Evolutionary conservation across 441 rosid species (phyloP), one percentile per base, ranked within the genome.

Genomic region (Eutrema salsugineum): DNA sequence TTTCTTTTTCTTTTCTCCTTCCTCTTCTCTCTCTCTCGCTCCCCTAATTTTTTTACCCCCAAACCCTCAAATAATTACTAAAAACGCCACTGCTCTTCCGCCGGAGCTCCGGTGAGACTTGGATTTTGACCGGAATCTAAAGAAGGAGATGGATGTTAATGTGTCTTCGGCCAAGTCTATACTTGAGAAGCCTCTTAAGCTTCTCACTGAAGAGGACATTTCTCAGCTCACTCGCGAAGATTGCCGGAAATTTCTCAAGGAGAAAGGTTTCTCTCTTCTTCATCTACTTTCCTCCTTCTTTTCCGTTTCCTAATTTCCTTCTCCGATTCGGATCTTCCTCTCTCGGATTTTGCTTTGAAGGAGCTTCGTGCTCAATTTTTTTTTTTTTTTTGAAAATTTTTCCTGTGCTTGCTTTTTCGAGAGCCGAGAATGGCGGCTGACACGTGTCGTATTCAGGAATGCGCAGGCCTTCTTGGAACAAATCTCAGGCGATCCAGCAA

Each of bases 401-500:
- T 22, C 36, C 39, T 15, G 24, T 39, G 2, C 7, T 33, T 69
- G 6, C 1, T 15, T n/a, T n/a, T 17, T 7, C n/a, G n/a, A n/a
- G n/a, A n/a, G n/a, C 33, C 35, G 73, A 53, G 69, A 75, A 78
- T 73, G 82, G 79, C 56, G 73, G 73, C 71, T 79, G 83, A 80
- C 90, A 85, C 90, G 93, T 82, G 88, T 78, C 77, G 39, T 20
- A n/a, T 65, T 24, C 90, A 95, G 99, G 99, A 80, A 95, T 95
- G 99, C 87, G 99, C 19, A 84, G 92, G 49, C 99, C 99, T 30
- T 95, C 99, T 5, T 95, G 99, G 99, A 95, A 95, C 93, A 92
- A 95, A 82, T 92, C 99, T 67, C 99, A 95, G 81, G 98, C 99
- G 85, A 90, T 95, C 87, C 97, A 95, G 86, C 99, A 95, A 80